Evolutionary conservation across 148 eudicot genomes (phyloP).

Genomic region (Vaccinium macrocarpon): DNA sequence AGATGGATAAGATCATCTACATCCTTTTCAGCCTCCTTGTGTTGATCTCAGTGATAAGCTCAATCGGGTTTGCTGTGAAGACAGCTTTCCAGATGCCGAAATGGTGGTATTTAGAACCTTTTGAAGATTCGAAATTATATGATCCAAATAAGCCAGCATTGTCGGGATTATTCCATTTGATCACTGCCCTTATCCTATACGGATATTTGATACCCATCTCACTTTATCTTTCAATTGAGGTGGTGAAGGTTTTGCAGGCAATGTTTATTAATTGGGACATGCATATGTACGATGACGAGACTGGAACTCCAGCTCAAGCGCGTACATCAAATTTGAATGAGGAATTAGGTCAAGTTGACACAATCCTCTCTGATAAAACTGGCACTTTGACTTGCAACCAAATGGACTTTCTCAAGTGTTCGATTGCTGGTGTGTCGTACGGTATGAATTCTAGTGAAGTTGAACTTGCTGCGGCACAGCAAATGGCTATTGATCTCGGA

Average conservation of each 20-base stretch:
- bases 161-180: conserved; percentile 76
- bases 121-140: conserved; percentile 30
- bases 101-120: conserved; percentile 60
- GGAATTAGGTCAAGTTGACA: conserved; percentile 95
- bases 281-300: conserved; percentile 81
- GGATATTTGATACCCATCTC: conserved; percentile 96
- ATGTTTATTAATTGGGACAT: conserved; percentile 76
- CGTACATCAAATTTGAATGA: conserved; percentile 92
- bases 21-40: conserved; percentile 65
- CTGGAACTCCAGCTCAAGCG: conserved; percentile 92
- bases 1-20: conserved; percentile 68
- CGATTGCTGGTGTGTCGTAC: conserved; percentile 77
- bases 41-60: conserved; percentile 61
- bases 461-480: conserved; percentile 89
- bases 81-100: conserved; percentile 45
- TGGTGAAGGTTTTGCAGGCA: conserved; percentile 94
- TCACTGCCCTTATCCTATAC: conserved; percentile 90
- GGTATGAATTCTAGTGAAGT: conserved; percentile 84
- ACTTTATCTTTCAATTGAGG: conserved; percentile 90
- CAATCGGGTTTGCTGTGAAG: conserved; percentile 54
- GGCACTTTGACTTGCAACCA: conserved; percentile 97
- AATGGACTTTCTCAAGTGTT: conserved; percentile 96
- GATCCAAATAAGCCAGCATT: conserved; percentile 51
- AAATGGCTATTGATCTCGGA: conserved; percentile 74
- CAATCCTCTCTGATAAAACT: conserved; percentile 95